These are phyloP conservation scores for Soucietia sequanensis DNA, from an alignment of 805 yeast species.

Conservation along the genomic window DNA sequence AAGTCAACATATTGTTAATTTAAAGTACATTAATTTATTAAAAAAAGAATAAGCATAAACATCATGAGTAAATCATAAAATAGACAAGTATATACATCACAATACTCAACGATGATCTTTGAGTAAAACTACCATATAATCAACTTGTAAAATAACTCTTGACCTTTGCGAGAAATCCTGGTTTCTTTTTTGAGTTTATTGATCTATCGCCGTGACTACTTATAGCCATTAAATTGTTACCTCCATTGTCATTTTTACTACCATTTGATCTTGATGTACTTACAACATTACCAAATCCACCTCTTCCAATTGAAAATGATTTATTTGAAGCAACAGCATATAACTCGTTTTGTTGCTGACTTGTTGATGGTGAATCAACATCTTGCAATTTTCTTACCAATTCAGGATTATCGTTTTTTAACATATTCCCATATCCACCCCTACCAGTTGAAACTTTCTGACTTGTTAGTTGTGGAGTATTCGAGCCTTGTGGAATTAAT, in stretches of 20 bases:
- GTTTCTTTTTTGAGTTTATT: constrained; percentile 21
- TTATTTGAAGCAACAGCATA: constrained; percentile 44
- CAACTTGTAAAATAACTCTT: constrained; percentile 34
- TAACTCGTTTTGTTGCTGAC: constrained; percentile 28
- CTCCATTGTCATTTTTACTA: constrained; percentile 12
- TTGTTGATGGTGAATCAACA: constrained; percentile 43
- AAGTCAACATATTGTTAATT: no score
- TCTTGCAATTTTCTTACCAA: constrained; percentile 65
- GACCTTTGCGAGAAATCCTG: constrained; percentile 48
- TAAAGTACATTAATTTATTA: no score
- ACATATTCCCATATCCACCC: constrained; percentile 79
- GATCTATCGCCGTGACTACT: constrained; percentile 31
- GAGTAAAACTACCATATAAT: no score
- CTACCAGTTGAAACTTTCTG: constrained; percentile 68
- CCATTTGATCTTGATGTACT: constrained; percentile 27
- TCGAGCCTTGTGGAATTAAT: constrained; percentile 56
- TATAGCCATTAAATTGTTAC: constrained; percentile 32
- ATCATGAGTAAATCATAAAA: no score
- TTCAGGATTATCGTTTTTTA: constrained; percentile 56
- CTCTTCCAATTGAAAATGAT: constrained; percentile 57
- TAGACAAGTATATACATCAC: no score
- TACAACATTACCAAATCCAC: constrained; percentile 64
- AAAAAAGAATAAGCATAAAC: no score
- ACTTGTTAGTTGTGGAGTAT: constrained; percentile 57
- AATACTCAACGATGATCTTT: no score